Conservation (phyloP, 768 basidiomycete genomes). For the Russula griseocarnosa region DNA sequence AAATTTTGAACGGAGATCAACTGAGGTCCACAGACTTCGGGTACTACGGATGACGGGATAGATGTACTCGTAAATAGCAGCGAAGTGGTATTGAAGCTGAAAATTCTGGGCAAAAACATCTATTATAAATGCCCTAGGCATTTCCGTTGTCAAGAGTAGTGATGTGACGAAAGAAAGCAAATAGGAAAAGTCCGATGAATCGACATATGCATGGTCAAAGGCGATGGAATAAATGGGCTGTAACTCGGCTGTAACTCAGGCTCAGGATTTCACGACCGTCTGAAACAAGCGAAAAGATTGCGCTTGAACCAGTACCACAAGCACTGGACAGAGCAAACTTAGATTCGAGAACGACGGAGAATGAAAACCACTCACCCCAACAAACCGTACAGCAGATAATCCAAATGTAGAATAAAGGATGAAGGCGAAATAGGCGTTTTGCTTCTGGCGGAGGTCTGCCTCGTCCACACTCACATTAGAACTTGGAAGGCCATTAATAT, state of each 20-base stretch:
- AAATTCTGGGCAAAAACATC: slow-evolving; percentile 12
- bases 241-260: slow-evolving; percentile 21
- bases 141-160: not conserved
- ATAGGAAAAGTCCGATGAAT: slow-evolving; percentile 5
- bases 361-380: slow-evolving; percentile 53
- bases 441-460: slow-evolving; percentile 38
- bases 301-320: slow-evolving; percentile 79
- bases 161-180: not conserved
- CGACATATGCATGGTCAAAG: slow-evolving; percentile 5
- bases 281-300: slow-evolving; percentile 78
- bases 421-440: slow-evolving; percentile 67
- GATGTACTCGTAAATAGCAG: slow-evolving; percentile 16
- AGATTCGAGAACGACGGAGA: slow-evolving; percentile 8
- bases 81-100: slow-evolving; percentile 13
- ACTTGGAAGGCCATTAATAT: slow-evolving; percentile 58
- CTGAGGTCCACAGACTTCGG: not conserved
- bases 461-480: slow-evolving; percentile 41
- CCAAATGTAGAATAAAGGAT: slow-evolving; percentile 79
- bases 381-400: slow-evolving; percentile 67
- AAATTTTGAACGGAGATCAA: not conserved
- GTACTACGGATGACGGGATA: not conserved
- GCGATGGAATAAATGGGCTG: slow-evolving; percentile 1
- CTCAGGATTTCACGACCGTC: slow-evolving; percentile 53
- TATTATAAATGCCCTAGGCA: slow-evolving; percentile 10
- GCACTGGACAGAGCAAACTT: slow-evolving; percentile 46